Base-by-base conservation (phyloP, 768 basidiomycete species). In the Psilocybe subaeruginosa region DNA sequence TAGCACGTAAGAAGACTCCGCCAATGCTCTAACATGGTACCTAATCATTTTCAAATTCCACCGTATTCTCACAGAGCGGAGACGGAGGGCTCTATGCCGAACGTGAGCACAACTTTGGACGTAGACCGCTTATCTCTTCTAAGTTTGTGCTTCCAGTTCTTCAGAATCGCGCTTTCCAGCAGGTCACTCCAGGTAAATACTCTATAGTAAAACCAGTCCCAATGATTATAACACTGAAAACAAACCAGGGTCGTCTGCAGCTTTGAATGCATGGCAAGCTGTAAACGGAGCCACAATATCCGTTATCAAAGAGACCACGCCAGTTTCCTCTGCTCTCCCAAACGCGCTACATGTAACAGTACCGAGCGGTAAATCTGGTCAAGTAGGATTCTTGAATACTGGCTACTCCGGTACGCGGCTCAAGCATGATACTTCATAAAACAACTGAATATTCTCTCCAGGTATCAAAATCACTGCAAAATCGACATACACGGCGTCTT, bases 31-130 rank as follows among this genome's bases (percentile, higher is more conserved):
- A 23, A 23, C 23, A 23, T 23, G 23, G 23, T 23, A 23, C 23
- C 23, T 23, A 23, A 23, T 23, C 23, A 23, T 23, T 16, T 8
- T n/a, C 4, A n/a, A n/a, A 8, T 3, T 16, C 4, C 7, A 16
- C n/a, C 14, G n/a, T 5, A 5, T 43, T 30, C 41, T 11, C 6
- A 56, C 29, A 89, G 86, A 87, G 87, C 61, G 86, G 86, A 17
- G 88, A 89, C 61, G 87, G 88, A 35, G 87, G 88, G 1, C 69
- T 90, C 16, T 89, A 89, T 53, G 87, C 79, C 3, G 88, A 89
- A 71, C 68, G 86, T 85, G 53, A 53, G 77, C 70, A 2, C 23
- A 23, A 23, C 16, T 8, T 27, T 31, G 0, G 3, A 4, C 7
- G 29, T 14, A 27, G 23, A 23, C 23, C 23, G 23, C 23, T 35